Evolutionary conservation across 2,329 filamentous ascomycete genomes (phyloP).

Genomic region (Nannizziopsis arthrosporioides): DNA sequence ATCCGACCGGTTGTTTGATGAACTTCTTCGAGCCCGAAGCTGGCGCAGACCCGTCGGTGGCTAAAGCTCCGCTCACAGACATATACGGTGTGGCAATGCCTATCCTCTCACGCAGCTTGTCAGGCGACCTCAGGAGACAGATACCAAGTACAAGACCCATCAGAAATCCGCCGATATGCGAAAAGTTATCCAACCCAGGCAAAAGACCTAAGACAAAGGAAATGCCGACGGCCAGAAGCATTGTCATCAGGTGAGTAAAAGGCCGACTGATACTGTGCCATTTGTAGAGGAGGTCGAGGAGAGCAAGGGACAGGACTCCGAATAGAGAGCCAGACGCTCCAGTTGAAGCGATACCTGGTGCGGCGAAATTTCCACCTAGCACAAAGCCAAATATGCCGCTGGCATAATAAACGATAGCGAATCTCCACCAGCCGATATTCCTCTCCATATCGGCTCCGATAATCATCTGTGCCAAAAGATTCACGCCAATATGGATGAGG

Average conservation of each 20-base stretch:
- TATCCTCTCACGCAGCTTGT: slow-evolving; percentile 61
- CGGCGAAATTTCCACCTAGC: slow-evolving; percentile 85
- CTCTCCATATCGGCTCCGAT: slow-evolving; percentile 87
- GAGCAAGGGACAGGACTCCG: slow-evolving; percentile 74
- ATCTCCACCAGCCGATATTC: slow-evolving; percentile 76
- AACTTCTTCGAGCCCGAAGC: slow-evolving; percentile 43
- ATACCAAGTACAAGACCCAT: slow-evolving; percentile 83
- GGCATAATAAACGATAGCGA: slow-evolving; percentile 77
- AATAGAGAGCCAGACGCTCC: slow-evolving; percentile 87
- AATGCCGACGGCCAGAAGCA: slow-evolving; percentile 72
- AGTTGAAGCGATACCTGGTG: slow-evolving; percentile 66
- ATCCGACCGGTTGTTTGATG: slow-evolving; percentile 46
- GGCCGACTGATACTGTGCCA: slow-evolving; percentile 72
- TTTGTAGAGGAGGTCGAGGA: slow-evolving; percentile 85
- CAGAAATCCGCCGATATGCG: slow-evolving; percentile 88
- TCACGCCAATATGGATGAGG: slow-evolving; percentile 89
- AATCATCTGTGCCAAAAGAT: slow-evolving; percentile 80
- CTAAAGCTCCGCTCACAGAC: slow-evolving; percentile 45
- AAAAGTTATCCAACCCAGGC: slow-evolving; percentile 91
- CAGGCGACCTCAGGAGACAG: slow-evolving; percentile 78
- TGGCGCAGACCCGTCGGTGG: slow-evolving; percentile 6
- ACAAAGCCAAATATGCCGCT: slow-evolving; percentile 94
- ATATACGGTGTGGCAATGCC: slow-evolving; percentile 59
- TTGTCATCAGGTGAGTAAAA: slow-evolving; percentile 73
- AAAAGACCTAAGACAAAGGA: slow-evolving; percentile 86